These are phyloP conservation scores for Geosmithia putterillii DNA, from an alignment of 2,329 filamentous ascomycete species.

Conservation along the genomic window DNA sequence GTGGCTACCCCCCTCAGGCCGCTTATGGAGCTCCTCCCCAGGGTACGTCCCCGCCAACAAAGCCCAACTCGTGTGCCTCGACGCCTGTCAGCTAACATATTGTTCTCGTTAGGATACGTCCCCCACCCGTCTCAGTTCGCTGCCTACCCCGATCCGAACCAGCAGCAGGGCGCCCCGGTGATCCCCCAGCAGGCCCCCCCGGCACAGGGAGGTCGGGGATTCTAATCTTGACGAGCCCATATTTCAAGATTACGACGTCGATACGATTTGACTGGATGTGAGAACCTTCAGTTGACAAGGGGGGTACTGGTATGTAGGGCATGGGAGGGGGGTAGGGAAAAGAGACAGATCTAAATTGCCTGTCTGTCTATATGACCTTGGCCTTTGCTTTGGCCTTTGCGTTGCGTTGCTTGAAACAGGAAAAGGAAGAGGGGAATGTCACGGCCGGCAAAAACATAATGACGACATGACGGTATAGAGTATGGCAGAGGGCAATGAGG, in stretches of 20 bases:
- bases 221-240: conserved; percentile 15
- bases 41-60: too few species aligned
- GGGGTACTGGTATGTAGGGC: too few species aligned
- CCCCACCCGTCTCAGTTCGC: conserved; percentile 20
- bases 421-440: neutral
- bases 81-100: too few species aligned
- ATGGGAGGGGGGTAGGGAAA: neutral
- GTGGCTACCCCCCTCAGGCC: conserved; percentile 22
- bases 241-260: neutral
- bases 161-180: conserved; percentile 25
- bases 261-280: too few species aligned
- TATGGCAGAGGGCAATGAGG: neutral
- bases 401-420: neutral
- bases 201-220: conserved; percentile 20
- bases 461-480: conserved; percentile 1
- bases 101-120: conserved; percentile 26
- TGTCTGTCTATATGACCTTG: neutral
- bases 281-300: too few species aligned
- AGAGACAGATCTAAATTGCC: neutral
- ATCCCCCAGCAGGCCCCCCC: conserved; percentile 18
- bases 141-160: conserved; percentile 32
- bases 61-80: too few species aligned
- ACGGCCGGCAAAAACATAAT: conserved; percentile 1
- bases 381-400: too few species aligned
- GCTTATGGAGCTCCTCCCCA: conserved; percentile 24